Evolutionary conservation across 805 yeast species (phyloP).

Genomic region (Yamadazyma sp.): DNA sequence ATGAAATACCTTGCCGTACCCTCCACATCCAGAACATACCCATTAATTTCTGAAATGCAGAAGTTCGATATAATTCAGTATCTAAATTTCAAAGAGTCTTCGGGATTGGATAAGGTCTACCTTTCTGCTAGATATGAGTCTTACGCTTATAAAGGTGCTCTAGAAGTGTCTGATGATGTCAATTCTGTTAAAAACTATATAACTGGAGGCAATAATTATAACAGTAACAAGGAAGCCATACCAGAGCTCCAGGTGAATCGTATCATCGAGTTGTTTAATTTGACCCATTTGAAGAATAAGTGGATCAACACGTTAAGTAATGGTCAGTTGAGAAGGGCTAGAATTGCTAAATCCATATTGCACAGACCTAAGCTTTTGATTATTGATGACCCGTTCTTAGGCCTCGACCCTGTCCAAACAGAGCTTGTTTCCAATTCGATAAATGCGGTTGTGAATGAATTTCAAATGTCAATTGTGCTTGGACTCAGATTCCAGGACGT

Average conservation of each 20-base stretch:
- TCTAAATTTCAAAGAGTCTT: slow-evolving; percentile 34
- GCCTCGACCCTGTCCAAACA: slow-evolving; percentile 78
- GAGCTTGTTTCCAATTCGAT: slow-evolving; percentile 57
- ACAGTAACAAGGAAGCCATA: slow-evolving; percentile 30
- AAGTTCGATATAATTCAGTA: slow-evolving; percentile 33
- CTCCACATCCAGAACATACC: slow-evolving; percentile 53
- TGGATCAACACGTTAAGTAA: slow-evolving; percentile 89
- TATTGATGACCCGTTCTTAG: slow-evolving; percentile 90
- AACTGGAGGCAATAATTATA: slow-evolving; percentile 56
- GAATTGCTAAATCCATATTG: slow-evolving; percentile 75
- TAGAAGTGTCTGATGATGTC: slow-evolving; percentile 57
- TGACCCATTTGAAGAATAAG: slow-evolving; percentile 58
- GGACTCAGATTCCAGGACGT: slow-evolving; percentile 78
- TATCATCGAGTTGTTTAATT: slow-evolving; percentile 40
- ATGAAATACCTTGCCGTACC: slow-evolving; percentile 56
- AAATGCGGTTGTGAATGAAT: slow-evolving; percentile 22
- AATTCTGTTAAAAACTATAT: slow-evolving; percentile 56
- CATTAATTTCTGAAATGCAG: slow-evolving; percentile 35
- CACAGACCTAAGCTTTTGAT: slow-evolving; percentile 63
- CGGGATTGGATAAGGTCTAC: slow-evolving; percentile 56
- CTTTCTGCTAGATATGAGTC: slow-evolving; percentile 87
- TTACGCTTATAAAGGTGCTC: slow-evolving; percentile 65
- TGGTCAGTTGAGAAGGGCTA: slow-evolving; percentile 90
- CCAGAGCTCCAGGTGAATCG: slow-evolving; percentile 33
- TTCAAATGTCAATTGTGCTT: slow-evolving; percentile 59